Percentiles rank a stretch among this genome's conserved stretches.
Conservation (phyloP, 352 stramenopile species). For the Globisporangium camurandrum region DNA sequence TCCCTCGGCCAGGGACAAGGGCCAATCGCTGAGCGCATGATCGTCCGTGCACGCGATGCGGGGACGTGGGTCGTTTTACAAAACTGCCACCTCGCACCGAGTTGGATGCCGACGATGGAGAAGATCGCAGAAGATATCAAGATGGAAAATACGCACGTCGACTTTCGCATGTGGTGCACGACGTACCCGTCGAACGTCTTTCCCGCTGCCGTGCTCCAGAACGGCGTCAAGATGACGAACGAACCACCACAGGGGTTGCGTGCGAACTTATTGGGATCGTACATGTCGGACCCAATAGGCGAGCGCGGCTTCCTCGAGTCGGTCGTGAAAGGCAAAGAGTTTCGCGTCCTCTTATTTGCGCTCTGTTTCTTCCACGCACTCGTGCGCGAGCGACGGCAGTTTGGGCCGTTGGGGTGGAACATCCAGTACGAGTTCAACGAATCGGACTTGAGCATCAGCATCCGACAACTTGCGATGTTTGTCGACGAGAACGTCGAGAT, state of each 20-base stretch:
- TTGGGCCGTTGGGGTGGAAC: conserved; percentile 92
- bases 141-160: conserved; percentile 66
- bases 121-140: conserved; percentile 87
- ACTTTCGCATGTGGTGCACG: conserved; percentile 93
- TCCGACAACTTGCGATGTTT: conserved; percentile 90
- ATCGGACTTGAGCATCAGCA: conserved; percentile 89
- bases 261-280: conserved; percentile 89
- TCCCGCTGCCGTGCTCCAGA: conserved; percentile 90
- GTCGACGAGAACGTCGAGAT: conserved; percentile 87
- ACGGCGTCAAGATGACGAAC: conserved; percentile 96
- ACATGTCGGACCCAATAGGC: conserved; percentile 87
- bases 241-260: conserved; percentile 89
- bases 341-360: conserved; percentile 85
- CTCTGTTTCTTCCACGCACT: conserved; percentile 91
- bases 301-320: conserved; percentile 87
- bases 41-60: conserved; percentile 65
- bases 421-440: conserved; percentile 96
- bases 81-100: conserved; percentile 86
- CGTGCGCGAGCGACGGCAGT: conserved; percentile 89
- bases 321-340: conserved; percentile 68
- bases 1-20: conserved; percentile 91
- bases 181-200: conserved; percentile 93
- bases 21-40: conserved; percentile 87
- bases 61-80: conserved; percentile 90
- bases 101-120: conserved; percentile 93